Evolutionary conservation across 306 rosid species (phyloP).

Genomic region (Corylus heterophylla): DNA sequence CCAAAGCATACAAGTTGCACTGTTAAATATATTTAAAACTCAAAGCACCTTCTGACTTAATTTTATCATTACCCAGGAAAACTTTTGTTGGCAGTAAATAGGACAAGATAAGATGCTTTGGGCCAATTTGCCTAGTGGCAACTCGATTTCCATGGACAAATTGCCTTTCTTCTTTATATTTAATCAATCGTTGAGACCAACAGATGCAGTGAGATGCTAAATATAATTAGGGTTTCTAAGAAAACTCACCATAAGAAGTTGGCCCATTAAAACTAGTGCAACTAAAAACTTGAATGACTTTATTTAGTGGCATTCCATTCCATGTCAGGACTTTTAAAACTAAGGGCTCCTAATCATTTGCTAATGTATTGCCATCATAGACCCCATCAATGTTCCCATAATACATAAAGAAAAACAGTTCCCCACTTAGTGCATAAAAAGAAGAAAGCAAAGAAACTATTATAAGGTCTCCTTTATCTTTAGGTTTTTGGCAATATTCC

Average conservation of each 20-base stretch:
- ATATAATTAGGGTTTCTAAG: background rate
- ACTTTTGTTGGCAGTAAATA: background rate
- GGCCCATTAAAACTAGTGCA: background rate
- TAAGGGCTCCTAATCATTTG: conserved; percentile 6
- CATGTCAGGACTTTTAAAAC: background rate
- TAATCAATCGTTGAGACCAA: background rate
- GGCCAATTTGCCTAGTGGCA: conserved; percentile 4
- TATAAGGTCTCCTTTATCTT: no score
- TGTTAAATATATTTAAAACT: background rate
- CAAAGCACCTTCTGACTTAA: background rate
- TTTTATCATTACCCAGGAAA: background rate
- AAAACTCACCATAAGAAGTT: background rate
- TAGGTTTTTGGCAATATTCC: no score
- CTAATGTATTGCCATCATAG: conserved; percentile 14
- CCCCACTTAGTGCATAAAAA: background rate
- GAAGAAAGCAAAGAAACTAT: background rate
- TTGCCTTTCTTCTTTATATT: background rate
- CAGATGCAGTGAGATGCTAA: background rate
- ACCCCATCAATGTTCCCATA: conserved; percentile 4
- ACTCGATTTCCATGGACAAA: conserved; percentile 8
- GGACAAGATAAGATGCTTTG: conserved; percentile 22
- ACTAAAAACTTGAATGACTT: background rate
- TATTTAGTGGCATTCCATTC: background rate
- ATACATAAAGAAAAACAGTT: background rate
- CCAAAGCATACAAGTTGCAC: background rate